phyloP scores from a whole-genome alignment of 2,329 filamentous ascomycete genomes.

The Sporothrix globosa region DNA sequence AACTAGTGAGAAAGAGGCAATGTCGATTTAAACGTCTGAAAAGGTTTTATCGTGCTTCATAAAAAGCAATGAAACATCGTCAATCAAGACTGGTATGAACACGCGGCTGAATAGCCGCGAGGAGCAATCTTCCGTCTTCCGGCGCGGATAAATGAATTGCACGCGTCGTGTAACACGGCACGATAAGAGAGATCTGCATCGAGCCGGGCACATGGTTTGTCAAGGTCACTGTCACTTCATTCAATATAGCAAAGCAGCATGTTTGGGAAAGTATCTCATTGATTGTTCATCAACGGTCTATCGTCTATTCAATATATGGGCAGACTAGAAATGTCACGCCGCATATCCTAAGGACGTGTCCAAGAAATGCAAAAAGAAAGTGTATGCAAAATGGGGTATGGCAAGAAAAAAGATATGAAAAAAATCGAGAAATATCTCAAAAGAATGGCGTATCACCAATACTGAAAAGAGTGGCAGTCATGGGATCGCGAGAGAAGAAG shows the following conservation, averaged over 20 bases:
- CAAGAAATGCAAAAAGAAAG: constrained; percentile 12
- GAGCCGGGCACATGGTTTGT: not conserved
- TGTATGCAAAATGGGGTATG: constrained; percentile 14
- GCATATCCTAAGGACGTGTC: not conserved
- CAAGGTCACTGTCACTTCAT: not conserved
- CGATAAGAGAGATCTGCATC: constrained; percentile 2
- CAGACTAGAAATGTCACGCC: constrained; percentile 8
- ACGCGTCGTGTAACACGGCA: not conserved
- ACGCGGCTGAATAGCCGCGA: constrained; percentile 2
- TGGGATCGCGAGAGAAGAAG: constrained; percentile 14
- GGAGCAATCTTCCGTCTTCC: not conserved
- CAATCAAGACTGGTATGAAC: not conserved
- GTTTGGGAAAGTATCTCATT: not conserved
- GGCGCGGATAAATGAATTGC: not conserved
- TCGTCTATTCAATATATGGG: constrained; percentile 14
- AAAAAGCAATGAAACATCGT: not conserved
- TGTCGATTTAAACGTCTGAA: not conserved
- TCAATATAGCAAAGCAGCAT: no score
- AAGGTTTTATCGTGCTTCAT: not conserved
- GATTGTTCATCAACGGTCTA: constrained; percentile 23
- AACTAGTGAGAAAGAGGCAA: not conserved
- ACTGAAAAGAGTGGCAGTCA: constrained; percentile 21
- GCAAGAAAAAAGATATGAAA: not conserved
- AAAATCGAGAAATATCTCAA: not conserved
- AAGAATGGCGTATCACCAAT: not conserved